phyloP scores from a whole-genome alignment of 768 basidiomycete genomes.

The Suillus alpinus region DNA sequence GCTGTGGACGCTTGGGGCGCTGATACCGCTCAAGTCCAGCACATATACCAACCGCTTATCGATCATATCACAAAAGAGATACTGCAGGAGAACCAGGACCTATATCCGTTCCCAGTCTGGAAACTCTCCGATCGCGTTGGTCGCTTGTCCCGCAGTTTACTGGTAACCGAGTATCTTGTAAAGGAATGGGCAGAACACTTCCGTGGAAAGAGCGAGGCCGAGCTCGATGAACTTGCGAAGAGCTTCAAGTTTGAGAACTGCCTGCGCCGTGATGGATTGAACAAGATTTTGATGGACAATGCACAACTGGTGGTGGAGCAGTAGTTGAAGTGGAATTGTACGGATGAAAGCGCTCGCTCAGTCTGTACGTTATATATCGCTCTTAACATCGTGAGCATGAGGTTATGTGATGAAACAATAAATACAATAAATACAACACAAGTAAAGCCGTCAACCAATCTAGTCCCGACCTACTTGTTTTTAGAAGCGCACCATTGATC shows the following conservation, averaged over 20 bases:
- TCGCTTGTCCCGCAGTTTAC: slow-evolving; percentile 61
- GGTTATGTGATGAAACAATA: background rate
- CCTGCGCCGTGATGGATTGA: slow-evolving; percentile 63
- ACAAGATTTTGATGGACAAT: slow-evolving; percentile 48
- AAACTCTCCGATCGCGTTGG: slow-evolving; percentile 52
- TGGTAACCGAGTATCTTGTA: slow-evolving; percentile 69
- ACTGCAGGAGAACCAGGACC: slow-evolving; percentile 44
- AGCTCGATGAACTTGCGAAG: slow-evolving; percentile 71
- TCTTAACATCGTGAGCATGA: background rate
- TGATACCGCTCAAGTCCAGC: slow-evolving; percentile 52
- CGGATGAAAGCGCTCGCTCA: background rate
- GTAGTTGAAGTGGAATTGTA: background rate
- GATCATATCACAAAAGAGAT: slow-evolving; percentile 60
- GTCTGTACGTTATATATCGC: background rate
- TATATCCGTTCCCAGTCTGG: slow-evolving; percentile 68
- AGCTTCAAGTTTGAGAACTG: slow-evolving; percentile 75
- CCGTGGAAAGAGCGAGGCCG: slow-evolving; percentile 49
- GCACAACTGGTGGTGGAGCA: slow-evolving; percentile 20
- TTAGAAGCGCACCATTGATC: background rate
- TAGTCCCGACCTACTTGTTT: background rate
- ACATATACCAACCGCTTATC: slow-evolving; percentile 64
- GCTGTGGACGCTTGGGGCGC: slow-evolving; percentile 80
- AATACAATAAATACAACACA: background rate
- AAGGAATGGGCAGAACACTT: slow-evolving; percentile 75
- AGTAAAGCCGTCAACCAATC: background rate